Base-by-base conservation (phyloP, 129 eudicot species). In the Kitagawia praeruptora region DNA sequence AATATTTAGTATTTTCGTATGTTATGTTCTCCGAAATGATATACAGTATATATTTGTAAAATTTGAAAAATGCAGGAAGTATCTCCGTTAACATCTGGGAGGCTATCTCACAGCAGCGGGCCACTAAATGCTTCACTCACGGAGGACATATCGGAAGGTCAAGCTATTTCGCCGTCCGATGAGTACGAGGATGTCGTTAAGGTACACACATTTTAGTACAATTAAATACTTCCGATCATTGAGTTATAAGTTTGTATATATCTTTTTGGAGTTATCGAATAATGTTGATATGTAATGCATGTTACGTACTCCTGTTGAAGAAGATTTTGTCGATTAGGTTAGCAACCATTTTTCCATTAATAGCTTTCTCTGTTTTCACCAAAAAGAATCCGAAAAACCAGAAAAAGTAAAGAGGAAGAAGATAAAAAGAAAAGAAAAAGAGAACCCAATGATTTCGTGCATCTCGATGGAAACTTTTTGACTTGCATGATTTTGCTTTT, bases 31-130 rank as follows among this genome's bases (percentile, higher is more conserved):
- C 1, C 37, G 37, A 34, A 34, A 34, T 34, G 37, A 34, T 34
- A 34, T 34, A 34, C 1, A n/a, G n/a, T n/a, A n/a, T n/a, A n/a
- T n/a, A n/a, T 34, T 34, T 34, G 37, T 34, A 34, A 34, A 34
- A 34, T 34, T 0, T 34, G 37, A 34, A 34, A 34, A 34, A 34
- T 34, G 84, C 87, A 96, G 99, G 99, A 96, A 71, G 89, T 96
- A 40, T 96, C 97, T 63, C 99, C 99, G 75, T 77, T 96, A 80
- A 91, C 97, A 74, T 96, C 99, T 13, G 99, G 99, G 61, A 92
- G 99, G 87, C 89, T 91, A 40, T 96, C 99, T 40, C 98, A 92
- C 47, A 92, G 98, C 76, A 92, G 96, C 45, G 98, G 98, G 63
- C 98, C 97, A 38, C 75, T 92, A 80, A 92, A 92, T 81, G 94